These are phyloP conservation scores for Marchantia paleacea DNA, from an alignment of 225 moss, liverwort and hornwort species.

Conservation along the genomic window DNA sequence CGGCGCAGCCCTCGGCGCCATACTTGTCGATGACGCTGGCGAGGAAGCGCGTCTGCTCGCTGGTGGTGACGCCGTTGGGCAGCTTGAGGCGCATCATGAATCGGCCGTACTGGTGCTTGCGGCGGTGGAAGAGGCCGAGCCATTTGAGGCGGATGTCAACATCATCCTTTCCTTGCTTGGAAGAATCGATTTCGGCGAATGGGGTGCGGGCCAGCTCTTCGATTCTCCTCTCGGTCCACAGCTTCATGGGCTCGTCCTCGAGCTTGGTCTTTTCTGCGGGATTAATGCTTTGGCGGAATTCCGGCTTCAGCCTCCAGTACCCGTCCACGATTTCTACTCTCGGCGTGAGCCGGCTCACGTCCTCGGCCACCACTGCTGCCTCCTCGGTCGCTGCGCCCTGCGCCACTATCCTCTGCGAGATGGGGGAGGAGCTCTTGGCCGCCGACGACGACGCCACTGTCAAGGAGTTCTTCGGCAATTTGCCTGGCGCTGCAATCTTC, in stretches of 20 bases:
- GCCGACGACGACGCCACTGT: not conserved
- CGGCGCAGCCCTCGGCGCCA: constrained; percentile 83
- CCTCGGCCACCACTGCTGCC: not conserved
- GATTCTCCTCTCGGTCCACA: constrained; percentile 57
- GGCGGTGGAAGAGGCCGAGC: constrained; percentile 87
- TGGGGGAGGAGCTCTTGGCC: not conserved
- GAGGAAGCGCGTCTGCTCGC: constrained; percentile 71
- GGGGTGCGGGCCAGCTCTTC: constrained; percentile 60
- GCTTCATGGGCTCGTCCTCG: constrained; percentile 82
- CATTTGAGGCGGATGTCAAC: constrained; percentile 75
- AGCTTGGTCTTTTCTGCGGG: constrained; percentile 81
- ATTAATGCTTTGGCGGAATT: constrained; percentile 56
- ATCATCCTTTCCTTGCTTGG: constrained; percentile 70
- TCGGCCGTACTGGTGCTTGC: constrained; percentile 87
- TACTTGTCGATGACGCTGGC: constrained; percentile 78
- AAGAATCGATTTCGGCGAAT: constrained; percentile 60
- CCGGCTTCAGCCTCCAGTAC: constrained; percentile 71
- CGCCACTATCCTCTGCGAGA: not conserved
- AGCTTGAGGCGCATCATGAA: constrained; percentile 98
- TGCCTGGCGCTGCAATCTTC: not conserved
- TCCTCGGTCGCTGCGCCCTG: constrained; percentile 17
- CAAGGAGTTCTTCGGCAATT: not conserved
- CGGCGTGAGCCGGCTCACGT: constrained; percentile 14
- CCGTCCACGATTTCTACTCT: constrained; percentile 65
- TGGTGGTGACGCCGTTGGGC: constrained; percentile 87